phyloP scores from a whole-genome alignment of 257 asterid species.

The Hygrophila difformis region DNA sequence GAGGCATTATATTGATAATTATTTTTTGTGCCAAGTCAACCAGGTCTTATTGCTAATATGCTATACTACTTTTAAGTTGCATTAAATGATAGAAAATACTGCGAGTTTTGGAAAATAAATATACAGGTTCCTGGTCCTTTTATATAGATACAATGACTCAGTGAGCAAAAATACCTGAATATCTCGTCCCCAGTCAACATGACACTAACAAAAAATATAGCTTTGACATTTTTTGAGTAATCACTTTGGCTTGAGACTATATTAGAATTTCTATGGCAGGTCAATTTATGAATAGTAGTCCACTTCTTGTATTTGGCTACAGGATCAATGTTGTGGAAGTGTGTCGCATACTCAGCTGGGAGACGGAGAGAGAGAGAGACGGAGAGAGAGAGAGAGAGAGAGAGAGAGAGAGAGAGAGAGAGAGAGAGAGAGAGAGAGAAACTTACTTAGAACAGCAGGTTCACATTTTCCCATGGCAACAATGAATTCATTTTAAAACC shows the following conservation, averaged over 20 bases:
- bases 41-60: background rate
- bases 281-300: conserved; percentile 25
- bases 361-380: too few relatives aligned
- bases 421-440: background rate
- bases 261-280: too few relatives aligned
- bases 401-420: background rate
- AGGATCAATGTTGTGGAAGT: too few relatives aligned
- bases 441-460: conserved; percentile 52
- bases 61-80: background rate
- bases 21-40: background rate
- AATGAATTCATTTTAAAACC: conserved; percentile 48
- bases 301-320: conserved; percentile 59
- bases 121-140: background rate
- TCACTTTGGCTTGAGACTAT: too few relatives aligned
- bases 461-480: conserved; percentile 67
- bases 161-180: conserved; percentile 43
- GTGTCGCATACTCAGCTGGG: conserved; percentile 45
- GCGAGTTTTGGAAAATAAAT: background rate
- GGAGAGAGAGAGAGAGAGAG: too few relatives aligned
- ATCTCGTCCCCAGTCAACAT: conserved; percentile 69
- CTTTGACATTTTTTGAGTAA: too few relatives aligned
- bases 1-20: background rate
- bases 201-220: conserved; percentile 50
- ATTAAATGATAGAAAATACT: background rate
- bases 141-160: background rate